phyloP scores from a whole-genome alignment of 768 basidiomycete genomes.

The Pleurotus tuoliensis region DNA sequence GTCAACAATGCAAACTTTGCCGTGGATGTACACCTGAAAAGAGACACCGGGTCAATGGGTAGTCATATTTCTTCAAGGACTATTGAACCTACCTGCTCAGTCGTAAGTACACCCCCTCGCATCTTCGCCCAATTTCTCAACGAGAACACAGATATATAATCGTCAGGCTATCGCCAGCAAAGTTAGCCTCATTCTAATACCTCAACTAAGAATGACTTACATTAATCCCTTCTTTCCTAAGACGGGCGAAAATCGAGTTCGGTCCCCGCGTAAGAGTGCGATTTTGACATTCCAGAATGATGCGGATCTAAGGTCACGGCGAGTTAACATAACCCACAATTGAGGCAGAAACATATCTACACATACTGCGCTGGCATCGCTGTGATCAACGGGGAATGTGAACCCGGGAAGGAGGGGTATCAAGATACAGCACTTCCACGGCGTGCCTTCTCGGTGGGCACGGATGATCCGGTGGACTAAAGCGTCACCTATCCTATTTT shows the following conservation, averaged over 20 bases:
- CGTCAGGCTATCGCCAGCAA: slow-evolving; percentile 63
- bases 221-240: slow-evolving; percentile 85
- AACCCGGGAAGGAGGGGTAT: slow-evolving; percentile 94
- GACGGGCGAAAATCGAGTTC: slow-evolving; percentile 82
- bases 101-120: slow-evolving; percentile 76
- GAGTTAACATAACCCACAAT: neutral
- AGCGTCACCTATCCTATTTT: slow-evolving; percentile 94
- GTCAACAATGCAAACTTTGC: slow-evolving; percentile 87
- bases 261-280: slow-evolving; percentile 85
- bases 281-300: slow-evolving; percentile 95
- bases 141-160: slow-evolving; percentile 89
- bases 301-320: slow-evolving; percentile 59
- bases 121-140: slow-evolving; percentile 93
- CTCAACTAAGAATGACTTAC: slow-evolving; percentile 38
- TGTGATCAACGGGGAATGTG: slow-evolving; percentile 87
- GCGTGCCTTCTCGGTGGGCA: slow-evolving; percentile 74
- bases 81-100: slow-evolving; percentile 66
- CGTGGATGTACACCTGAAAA: slow-evolving; percentile 82
- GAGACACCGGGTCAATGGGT: slow-evolving; percentile 7
- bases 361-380: slow-evolving; percentile 87
- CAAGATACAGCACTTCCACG: slow-evolving; percentile 91
- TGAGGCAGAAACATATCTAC: neutral
- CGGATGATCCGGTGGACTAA: slow-evolving; percentile 87
- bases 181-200: slow-evolving; percentile 6
- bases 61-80: neutral